A percentile compares a stretch with the other conserved stretches of the same genome.
Evolutionary conservation across 345 rosid species (phyloP).

Genomic region (Gossypium bickii): DNA sequence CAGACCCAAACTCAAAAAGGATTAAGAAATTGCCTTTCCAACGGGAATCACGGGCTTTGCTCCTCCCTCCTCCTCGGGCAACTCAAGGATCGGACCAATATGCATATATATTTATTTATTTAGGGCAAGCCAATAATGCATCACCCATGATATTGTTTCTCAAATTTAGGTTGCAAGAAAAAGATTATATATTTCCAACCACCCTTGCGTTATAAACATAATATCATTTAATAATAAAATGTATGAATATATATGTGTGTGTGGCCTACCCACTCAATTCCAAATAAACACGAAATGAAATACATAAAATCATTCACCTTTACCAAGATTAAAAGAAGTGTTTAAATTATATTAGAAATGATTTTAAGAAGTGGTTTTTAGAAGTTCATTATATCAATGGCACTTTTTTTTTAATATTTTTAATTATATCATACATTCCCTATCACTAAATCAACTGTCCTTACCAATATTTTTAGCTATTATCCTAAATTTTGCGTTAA

Average conservation of each 20-base stretch:
- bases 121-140: not conserved
- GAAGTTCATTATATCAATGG: not conserved
- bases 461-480: not conserved
- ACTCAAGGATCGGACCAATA: not conserved
- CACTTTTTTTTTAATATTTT: not conserved
- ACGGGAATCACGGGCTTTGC: slow-evolving; percentile 39
- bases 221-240: too few relatives aligned
- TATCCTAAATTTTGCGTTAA: not conserved
- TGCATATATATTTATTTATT: not conserved
- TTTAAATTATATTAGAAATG: too few relatives aligned
- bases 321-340: too few relatives aligned
- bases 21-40: slow-evolving; percentile 23
- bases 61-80: slow-evolving; percentile 18
- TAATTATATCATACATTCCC: not conserved
- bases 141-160: not conserved
- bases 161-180: too few relatives aligned
- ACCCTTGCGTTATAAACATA: too few relatives aligned
- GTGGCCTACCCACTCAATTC: not conserved
- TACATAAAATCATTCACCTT: not conserved
- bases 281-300: not conserved
- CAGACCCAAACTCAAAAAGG: slow-evolving; percentile 18
- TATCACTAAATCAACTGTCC: not conserved
- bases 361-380: too few relatives aligned
- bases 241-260: too few relatives aligned
- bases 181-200: too few relatives aligned